Conservation (phyloP, 306 rosid genomes). For the Urtica urens region DNA sequence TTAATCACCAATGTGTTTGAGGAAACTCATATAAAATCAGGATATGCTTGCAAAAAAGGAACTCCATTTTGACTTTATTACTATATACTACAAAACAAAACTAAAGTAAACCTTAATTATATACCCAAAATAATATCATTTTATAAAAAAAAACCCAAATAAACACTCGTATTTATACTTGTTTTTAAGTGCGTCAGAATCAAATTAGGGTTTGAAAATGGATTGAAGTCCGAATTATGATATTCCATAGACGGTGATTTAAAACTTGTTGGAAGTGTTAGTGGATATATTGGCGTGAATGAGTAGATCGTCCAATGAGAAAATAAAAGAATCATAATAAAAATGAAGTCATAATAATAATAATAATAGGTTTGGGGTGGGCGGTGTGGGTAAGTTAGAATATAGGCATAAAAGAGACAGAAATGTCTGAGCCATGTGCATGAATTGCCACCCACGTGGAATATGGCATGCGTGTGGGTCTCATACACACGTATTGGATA, state of each 20-base stretch:
- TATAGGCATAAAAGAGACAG: slow-evolving; percentile 2
- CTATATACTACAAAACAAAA: too few species aligned
- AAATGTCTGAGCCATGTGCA: slow-evolving; percentile 53
- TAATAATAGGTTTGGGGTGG: not conserved
- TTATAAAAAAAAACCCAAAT: not conserved
- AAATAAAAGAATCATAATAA: too few species aligned
- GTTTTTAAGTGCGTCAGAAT: too few species aligned
- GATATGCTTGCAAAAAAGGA: slow-evolving; percentile 3
- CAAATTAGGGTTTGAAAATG: too few species aligned
- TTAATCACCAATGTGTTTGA: slow-evolving; percentile 4
- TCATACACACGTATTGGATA: slow-evolving; percentile 12
- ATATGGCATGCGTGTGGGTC: slow-evolving; percentile 68
- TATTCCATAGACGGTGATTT: too few species aligned
- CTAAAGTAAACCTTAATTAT: not conserved
- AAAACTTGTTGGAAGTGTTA: too few species aligned
- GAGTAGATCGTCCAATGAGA: too few species aligned
- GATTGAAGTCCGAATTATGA: too few species aligned
- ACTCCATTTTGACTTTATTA: not conserved
- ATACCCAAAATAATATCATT: not conserved
- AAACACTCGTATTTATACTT: too few species aligned
- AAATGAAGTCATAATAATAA: too few species aligned
- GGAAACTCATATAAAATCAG: not conserved
- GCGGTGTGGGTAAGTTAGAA: slow-evolving; percentile 8
- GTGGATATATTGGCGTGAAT: too few species aligned
- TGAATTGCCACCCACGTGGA: slow-evolving; percentile 56